Evolutionary conservation across 495 filamentous ascomycete species (phyloP).

Genomic region (Podospora pseudoanserina): DNA sequence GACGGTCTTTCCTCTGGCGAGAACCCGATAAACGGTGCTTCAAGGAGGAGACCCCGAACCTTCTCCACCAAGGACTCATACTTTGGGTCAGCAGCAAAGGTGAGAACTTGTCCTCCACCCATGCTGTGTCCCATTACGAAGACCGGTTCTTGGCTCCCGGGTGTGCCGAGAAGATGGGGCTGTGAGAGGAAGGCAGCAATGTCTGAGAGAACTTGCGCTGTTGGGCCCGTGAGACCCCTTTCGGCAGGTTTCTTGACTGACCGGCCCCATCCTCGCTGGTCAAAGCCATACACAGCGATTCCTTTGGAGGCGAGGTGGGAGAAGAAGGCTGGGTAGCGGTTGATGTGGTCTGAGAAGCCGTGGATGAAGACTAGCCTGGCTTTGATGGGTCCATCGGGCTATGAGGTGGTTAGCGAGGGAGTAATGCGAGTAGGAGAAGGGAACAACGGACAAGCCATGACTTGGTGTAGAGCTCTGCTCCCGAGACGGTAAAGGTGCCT

Average conservation of each 20-base stretch:
- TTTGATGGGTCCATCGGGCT: slow-evolving; percentile 38
- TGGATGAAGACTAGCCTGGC: slow-evolving; percentile 77
- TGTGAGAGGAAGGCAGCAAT: slow-evolving; percentile 63
- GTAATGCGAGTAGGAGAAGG: not conserved
- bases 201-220: slow-evolving; percentile 66
- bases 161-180: slow-evolving; percentile 31
- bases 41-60: slow-evolving; percentile 62
- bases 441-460: slow-evolving; percentile 68
- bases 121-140: slow-evolving; percentile 85
- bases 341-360: slow-evolving; percentile 84
- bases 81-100: slow-evolving; percentile 38
- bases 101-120: slow-evolving; percentile 71
- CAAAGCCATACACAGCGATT: slow-evolving; percentile 69
- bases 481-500: slow-evolving; percentile 54
- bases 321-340: slow-evolving; percentile 69
- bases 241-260: slow-evolving; percentile 47
- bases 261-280: slow-evolving; percentile 70
- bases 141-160: slow-evolving; percentile 46
- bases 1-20: slow-evolving; percentile 58
- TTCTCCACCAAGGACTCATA: slow-evolving; percentile 41
- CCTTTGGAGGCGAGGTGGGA: slow-evolving; percentile 61
- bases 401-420: slow-evolving; percentile 8
- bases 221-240: slow-evolving; percentile 67
- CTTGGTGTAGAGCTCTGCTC: slow-evolving; percentile 69
- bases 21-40: slow-evolving; percentile 69